Conservation (phyloP, 306 rosid species). For the Prunus kanzakura region DNA sequence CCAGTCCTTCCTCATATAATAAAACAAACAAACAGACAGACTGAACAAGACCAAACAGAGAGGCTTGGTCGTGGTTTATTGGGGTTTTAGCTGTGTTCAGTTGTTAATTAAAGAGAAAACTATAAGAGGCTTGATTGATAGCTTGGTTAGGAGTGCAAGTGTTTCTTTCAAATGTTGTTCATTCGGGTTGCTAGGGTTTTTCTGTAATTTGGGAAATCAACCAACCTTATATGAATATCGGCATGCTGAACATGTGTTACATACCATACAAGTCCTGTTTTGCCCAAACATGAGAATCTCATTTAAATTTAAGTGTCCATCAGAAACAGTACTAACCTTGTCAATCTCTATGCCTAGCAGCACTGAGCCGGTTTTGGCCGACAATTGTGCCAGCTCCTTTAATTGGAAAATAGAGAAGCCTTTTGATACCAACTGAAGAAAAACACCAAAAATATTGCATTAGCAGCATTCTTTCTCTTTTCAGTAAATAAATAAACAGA, state of each 20-base stretch:
- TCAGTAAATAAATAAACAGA: background rate
- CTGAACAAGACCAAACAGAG: background rate
- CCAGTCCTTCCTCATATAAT: background rate
- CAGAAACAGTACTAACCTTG: background rate
- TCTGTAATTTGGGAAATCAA: background rate
- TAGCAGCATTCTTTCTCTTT: background rate
- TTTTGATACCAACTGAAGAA: background rate
- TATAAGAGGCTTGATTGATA: background rate
- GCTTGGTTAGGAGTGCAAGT: background rate
- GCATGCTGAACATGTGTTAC: no score
- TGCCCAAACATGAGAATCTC: background rate
- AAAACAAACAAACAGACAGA: background rate
- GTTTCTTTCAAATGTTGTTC: background rate
- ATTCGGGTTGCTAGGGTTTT: background rate
- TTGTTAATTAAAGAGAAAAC: background rate
- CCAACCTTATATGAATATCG: no score
- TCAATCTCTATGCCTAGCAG: no score
- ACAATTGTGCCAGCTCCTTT: background rate
- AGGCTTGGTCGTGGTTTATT: background rate
- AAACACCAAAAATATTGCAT: background rate
- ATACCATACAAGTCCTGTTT: background rate
- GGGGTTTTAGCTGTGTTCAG: background rate
- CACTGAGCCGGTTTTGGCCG: background rate
- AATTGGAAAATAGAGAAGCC: background rate
- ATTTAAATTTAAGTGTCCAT: background rate